Conservation (phyloP, 176 grass and related monocot species). For the Poa annua region DNA sequence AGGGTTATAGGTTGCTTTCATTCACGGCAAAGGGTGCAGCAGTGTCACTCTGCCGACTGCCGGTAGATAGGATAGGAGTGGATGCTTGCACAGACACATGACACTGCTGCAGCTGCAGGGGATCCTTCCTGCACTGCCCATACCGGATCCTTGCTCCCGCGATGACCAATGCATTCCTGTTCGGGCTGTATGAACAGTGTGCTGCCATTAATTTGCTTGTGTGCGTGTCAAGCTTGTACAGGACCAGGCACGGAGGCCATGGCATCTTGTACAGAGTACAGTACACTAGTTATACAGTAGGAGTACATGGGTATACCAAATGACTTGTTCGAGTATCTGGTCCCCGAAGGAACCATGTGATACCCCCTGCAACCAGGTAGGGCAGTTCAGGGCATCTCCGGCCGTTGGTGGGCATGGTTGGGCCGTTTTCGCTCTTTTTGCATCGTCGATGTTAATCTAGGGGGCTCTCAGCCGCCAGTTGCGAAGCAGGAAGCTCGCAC, state of each 20-base stretch:
- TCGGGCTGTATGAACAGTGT: background rate
- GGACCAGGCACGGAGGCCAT: background rate
- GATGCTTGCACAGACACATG: background rate
- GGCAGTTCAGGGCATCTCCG: too few relatives aligned
- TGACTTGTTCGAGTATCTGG: too few relatives aligned
- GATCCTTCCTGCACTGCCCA: background rate
- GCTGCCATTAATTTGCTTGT: background rate
- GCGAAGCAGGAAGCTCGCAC: too few relatives aligned
- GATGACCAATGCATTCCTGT: background rate
- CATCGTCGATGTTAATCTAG: too few relatives aligned
- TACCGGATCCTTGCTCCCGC: background rate
- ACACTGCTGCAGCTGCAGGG: constrained; percentile 2
- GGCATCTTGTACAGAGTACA: background rate
- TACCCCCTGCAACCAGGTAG: too few relatives aligned
- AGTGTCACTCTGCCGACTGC: background rate
- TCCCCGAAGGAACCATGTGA: too few relatives aligned
- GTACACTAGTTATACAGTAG: too few relatives aligned
- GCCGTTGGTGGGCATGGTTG: too few relatives aligned
- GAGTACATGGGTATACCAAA: too few relatives aligned
- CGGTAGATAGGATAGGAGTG: background rate
- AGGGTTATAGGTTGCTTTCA: constrained; percentile 43
- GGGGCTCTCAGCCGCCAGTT: too few relatives aligned
- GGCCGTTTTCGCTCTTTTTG: too few relatives aligned
- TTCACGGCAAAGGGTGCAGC: constrained; percentile 18
- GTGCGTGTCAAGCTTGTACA: background rate